phyloP scores from a whole-genome alignment of 2,329 filamentous ascomycete genomes.

The Fusarium torulosum region DNA sequence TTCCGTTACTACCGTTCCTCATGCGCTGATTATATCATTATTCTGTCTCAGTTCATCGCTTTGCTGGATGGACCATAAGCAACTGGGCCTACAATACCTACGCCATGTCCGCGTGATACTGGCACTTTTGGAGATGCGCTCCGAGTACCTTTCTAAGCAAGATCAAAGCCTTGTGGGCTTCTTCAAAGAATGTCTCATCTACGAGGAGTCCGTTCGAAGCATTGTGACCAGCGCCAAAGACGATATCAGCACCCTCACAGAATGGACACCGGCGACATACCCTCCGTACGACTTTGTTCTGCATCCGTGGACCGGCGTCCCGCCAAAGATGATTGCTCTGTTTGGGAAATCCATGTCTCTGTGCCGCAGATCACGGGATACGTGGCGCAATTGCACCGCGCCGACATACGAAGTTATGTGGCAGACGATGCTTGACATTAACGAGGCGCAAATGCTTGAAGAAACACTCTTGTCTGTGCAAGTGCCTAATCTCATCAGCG shows the following conservation, averaged over 20 bases:
- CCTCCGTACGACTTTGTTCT: conserved; percentile 34
- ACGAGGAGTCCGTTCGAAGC: conserved; percentile 38
- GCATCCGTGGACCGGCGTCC: conserved; percentile 40
- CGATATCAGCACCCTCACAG: conserved; percentile 36
- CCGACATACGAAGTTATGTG: conserved; percentile 41
- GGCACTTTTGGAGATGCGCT: conserved; percentile 31
- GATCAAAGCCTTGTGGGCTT: conserved; percentile 30
- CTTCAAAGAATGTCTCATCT: conserved; percentile 40
- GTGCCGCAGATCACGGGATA: conserved; percentile 37
- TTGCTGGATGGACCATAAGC: conserved; percentile 40
- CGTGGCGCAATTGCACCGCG: conserved; percentile 35
- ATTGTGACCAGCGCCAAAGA: conserved; percentile 38
- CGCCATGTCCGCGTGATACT: conserved; percentile 39
- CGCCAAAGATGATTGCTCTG: conserved; percentile 34
- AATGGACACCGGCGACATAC: conserved; percentile 24
- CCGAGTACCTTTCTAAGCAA: conserved; percentile 19
- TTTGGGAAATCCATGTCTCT: conserved; percentile 41
- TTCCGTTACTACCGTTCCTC: conserved; percentile 20
- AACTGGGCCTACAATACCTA: conserved; percentile 39
- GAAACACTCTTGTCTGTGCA: conserved; percentile 35
- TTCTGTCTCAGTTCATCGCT: conserved; percentile 42
- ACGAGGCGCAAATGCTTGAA: conserved; percentile 35
- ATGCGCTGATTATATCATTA: conserved; percentile 33
- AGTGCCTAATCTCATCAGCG: conserved; percentile 21
- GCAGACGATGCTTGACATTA: conserved; percentile 40